Percentiles rank a stretch among this genome's conserved stretches.
phyloP scores from a whole-genome alignment of 192 early-diverging fungal genomes.

The Coemansia sp. region DNA sequence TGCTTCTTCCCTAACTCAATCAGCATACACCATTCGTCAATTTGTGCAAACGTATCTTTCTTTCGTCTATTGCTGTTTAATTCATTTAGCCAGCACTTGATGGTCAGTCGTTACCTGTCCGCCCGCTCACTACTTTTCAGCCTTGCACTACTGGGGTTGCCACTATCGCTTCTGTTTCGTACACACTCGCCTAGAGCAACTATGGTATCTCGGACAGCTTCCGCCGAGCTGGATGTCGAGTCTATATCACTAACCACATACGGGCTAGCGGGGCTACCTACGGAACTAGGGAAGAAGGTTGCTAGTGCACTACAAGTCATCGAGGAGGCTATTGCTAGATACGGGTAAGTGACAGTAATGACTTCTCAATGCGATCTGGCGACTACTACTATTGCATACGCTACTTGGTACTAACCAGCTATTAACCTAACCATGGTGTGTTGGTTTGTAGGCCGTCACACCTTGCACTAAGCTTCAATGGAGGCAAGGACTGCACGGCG shows the following conservation, averaged over 20 bases:
- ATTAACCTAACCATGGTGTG: not conserved
- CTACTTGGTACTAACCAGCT: not conserved
- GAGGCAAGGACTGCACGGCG: slow-evolving; percentile 97
- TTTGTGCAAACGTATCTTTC: not conserved
- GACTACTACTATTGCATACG: not conserved
- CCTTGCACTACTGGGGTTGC: not conserved
- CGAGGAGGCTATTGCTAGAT: slow-evolving; percentile 50
- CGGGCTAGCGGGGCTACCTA: slow-evolving; percentile 21
- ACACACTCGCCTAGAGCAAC: not conserved
- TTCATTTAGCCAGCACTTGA: not conserved
- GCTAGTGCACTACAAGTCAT: slow-evolving; percentile 35
- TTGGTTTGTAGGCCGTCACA: slow-evolving; percentile 55
- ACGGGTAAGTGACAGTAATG: slow-evolving; percentile 37
- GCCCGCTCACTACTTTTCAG: not conserved
- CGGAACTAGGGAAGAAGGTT: slow-evolving; percentile 34
- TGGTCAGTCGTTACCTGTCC: not conserved
- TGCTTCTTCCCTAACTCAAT: not conserved
- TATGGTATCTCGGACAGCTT: slow-evolving; percentile 39
- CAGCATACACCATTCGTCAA: not conserved
- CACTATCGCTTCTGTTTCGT: not conserved
- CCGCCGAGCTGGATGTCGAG: slow-evolving; percentile 28
- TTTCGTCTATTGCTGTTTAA: not conserved
- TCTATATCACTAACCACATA: slow-evolving; percentile 31
- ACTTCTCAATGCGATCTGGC: not conserved
- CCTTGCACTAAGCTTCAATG: slow-evolving; percentile 87